Evolutionary conservation across 495 filamentous ascomycete genomes (phyloP), one percentile per base, ranked within the genome.

Genomic region (Aspergillus mulundensis): DNA sequence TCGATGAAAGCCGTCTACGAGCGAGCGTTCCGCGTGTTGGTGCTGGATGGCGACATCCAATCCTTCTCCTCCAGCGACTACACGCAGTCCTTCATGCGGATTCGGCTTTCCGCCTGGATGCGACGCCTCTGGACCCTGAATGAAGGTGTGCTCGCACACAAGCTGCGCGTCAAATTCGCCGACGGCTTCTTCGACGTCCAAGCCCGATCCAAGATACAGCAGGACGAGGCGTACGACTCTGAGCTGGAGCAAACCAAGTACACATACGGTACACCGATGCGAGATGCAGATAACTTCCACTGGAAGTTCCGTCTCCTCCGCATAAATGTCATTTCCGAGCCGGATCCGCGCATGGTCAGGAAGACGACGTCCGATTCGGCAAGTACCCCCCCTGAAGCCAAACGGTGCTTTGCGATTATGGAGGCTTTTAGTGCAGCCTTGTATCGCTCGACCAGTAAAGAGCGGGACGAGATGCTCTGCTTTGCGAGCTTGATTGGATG

Each of bases 401-500:
- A 52, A 23, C 36, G 50, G 21, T 52, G 50, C 14, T 42, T 42
- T 20, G 50, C 50, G 15, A 52, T 52, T 10, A 52, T 52, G 50
- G 50, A 52, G 21, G 50, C 50, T 10, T 52, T 52, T 14, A 52
- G 50, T 20, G 50, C 50, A 8, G 36, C 50, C 12, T 15, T 52
- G 15, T 52, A 52, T n/a, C 50, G 50, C 15, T 18, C 38, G 10
- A 52, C 50, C 10, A 52, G 50, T 52, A 52, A 52, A 15, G 50
- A 52, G 21, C 23, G 23, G n/a, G 50, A 52, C 25, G 50, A 52
- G 20, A 52, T 52, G 50, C 38, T 52, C 4, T 52, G 50, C 20
- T 52, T 52, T 34, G 50, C 50, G 20, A 52, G 50, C 30, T 28
- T 52, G 36, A 52, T 52, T 18, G 50, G 50, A 6, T 52, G 50